Evolutionary conservation across 1,284 basidiomycete species (phyloP).

Genomic region (Erythrobasidium hasegawianum): DNA sequence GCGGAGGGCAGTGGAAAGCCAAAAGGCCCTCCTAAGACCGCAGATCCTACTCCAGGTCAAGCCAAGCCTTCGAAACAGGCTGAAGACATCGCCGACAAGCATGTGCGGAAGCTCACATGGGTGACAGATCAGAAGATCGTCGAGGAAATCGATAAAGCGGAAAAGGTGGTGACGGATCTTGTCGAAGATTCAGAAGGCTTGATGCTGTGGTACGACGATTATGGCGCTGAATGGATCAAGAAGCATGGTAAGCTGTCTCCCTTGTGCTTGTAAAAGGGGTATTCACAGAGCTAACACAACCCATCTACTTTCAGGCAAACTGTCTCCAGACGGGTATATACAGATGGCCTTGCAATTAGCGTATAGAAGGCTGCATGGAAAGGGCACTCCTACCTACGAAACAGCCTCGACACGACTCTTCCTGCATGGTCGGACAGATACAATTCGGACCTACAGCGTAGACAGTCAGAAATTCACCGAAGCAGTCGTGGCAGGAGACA

Average conservation of each 20-base stretch:
- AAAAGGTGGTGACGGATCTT: constrained; percentile 59
- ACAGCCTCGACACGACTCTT: constrained; percentile 90
- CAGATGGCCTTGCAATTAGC: constrained; percentile 93
- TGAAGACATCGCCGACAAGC: constrained; percentile 3
- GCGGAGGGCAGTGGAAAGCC: constrained; percentile 52
- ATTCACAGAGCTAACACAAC: too few species aligned
- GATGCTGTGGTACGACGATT: constrained; percentile 78
- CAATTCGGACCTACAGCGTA: constrained; percentile 71
- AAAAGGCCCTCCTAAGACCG: constrained; percentile 17
- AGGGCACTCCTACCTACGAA: constrained; percentile 88
- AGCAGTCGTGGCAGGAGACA: constrained; percentile 62
- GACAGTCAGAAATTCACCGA: constrained; percentile 78
- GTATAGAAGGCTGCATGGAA: constrained; percentile 73
- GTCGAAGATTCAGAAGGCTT: constrained; percentile 78
- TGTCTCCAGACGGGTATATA: constrained; percentile 83
- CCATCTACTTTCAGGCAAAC: constrained; percentile 65
- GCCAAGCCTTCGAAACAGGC: constrained; percentile 10
- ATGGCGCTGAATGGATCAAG: constrained; percentile 89
- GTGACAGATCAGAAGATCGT: constrained; percentile 62
- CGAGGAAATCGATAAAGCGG: constrained; percentile 61
- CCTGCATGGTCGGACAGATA: constrained; percentile 86
- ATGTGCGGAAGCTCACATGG: constrained; percentile 62
- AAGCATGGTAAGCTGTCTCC: constrained; percentile 59
- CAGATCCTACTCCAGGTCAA: constrained; percentile 54
- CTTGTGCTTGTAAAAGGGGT: too few species aligned